These are phyloP conservation scores for Aaosphaeria arxii DNA, from an alignment of 2,329 filamentous ascomycete species.

Conservation along the genomic window DNA sequence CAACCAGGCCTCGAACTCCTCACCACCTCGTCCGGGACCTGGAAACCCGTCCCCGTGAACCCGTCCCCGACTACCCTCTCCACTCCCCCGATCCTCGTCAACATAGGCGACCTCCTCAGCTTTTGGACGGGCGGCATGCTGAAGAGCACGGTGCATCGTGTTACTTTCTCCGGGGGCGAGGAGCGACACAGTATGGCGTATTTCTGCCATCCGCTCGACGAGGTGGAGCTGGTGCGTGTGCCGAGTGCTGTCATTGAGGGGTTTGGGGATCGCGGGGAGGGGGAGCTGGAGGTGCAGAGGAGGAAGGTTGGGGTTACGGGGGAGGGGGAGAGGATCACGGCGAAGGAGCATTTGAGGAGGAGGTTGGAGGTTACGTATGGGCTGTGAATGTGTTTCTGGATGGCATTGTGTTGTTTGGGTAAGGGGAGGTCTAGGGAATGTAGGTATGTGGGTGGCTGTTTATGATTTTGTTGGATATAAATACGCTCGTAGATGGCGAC, in stretches of 20 bases:
- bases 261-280: slow-evolving; percentile 31
- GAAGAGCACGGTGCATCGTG: slow-evolving; percentile 83
- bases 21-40: slow-evolving; percentile 9
- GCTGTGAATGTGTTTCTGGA: slow-evolving; percentile 10
- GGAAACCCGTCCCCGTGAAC: slow-evolving; percentile 45
- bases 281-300: slow-evolving; percentile 34
- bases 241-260: slow-evolving; percentile 50
- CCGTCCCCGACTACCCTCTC: slow-evolving; percentile 59
- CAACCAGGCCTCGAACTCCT: slow-evolving; percentile 86
- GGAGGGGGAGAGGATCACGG: slow-evolving; percentile 46
- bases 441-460: no score
- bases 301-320: slow-evolving; percentile 43
- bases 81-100: slow-evolving; percentile 48
- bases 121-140: slow-evolving; percentile 92
- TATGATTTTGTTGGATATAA: no score
- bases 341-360: slow-evolving; percentile 56
- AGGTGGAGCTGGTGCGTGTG: slow-evolving; percentile 52
- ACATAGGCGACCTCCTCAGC: slow-evolving; percentile 71
- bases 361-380: slow-evolving; percentile 59
- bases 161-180: slow-evolving; percentile 62
- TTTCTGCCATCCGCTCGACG: slow-evolving; percentile 61
- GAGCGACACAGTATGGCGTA: slow-evolving; percentile 59
- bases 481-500: no score
- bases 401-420: no score
- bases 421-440: no score